These are phyloP conservation scores for Fusarium sulawesiense DNA, from an alignment of 2,329 filamentous ascomycete genomes.

Conservation along the genomic window DNA sequence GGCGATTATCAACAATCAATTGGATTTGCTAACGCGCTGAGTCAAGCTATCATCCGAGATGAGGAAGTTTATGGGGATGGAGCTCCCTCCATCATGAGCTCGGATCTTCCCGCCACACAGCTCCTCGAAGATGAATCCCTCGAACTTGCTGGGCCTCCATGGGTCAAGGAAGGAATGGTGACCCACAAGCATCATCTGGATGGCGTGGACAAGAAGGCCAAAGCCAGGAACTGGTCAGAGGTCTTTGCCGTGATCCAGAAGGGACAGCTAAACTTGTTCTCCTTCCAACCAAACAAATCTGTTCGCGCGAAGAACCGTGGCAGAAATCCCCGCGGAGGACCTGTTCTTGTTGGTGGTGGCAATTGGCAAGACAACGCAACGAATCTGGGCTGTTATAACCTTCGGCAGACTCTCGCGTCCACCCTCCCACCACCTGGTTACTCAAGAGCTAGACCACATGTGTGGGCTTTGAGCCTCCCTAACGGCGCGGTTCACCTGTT, in stretches of 20 bases:
- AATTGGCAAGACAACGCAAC: constrained; percentile 99
- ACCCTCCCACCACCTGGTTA: constrained; percentile 91
- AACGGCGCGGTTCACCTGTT: constrained; percentile 97
- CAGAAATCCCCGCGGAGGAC: constrained; percentile 61
- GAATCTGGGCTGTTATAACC: constrained; percentile 84
- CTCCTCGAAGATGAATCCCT: constrained; percentile 93
- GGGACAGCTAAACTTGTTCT: constrained; percentile 93
- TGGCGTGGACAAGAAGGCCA: constrained; percentile 88
- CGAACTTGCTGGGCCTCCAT: constrained; percentile 92
- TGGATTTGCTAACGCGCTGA: constrained; percentile 95
- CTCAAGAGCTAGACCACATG: constrained; percentile 87
- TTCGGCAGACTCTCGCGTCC: constrained; percentile 92
- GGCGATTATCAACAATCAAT: constrained; percentile 95
- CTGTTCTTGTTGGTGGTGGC: constrained; percentile 85
- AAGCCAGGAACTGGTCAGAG: constrained; percentile 93
- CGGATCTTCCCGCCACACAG: constrained; percentile 68
- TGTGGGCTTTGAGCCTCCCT: constrained; percentile 93
- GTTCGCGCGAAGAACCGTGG: constrained; percentile 73
- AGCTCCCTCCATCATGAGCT: constrained; percentile 65
- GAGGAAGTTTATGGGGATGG: constrained; percentile 70
- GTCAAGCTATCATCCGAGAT: constrained; percentile 95
- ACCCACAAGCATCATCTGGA: constrained; percentile 98
- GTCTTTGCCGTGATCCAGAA: constrained; percentile 97
- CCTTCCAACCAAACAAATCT: constrained; percentile 86
- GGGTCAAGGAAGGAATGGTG: constrained; percentile 96